These are phyloP conservation scores for Eutrema japonicum DNA, from an alignment of 345 rosid species.

Conservation along the genomic window DNA sequence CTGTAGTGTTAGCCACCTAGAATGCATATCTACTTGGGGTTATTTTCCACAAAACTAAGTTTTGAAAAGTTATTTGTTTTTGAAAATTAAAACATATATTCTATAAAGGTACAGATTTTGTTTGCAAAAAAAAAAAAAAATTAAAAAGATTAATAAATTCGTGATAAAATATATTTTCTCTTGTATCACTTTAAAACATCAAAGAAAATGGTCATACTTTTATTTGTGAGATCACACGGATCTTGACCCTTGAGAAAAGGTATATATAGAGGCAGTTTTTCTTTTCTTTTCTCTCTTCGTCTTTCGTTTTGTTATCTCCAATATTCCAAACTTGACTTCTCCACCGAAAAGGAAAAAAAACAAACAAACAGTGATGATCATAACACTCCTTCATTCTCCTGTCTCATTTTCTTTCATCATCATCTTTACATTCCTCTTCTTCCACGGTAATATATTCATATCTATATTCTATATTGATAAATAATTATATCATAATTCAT, in stretches of 20 bases:
- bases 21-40: conserved; percentile 10
- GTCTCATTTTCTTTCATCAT: conserved; percentile 34
- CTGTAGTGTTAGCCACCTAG: conserved; percentile 20
- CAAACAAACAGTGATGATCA: conserved; percentile 28
- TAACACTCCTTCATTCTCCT: conserved; percentile 27
- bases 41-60: conserved; percentile 7
- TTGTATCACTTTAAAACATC: conserved; percentile 23
- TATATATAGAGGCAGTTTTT: conserved; percentile 33
- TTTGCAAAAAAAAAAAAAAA: conserved; percentile 3
- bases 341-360: conserved; percentile 24
- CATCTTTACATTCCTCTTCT: conserved; percentile 37
- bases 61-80: background rate
- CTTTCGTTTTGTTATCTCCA: conserved; percentile 31
- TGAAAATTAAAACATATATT: conserved; percentile 12
- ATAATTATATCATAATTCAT: too few species aligned
- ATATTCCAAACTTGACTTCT: conserved; percentile 31
- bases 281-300: background rate
- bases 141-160: conserved; percentile 10
- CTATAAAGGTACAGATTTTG: conserved; percentile 1
- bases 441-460: conserved; percentile 29
- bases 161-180: conserved; percentile 29
- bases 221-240: conserved; percentile 26
- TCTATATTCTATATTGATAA: background rate
- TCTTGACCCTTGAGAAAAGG: conserved; percentile 39
- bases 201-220: conserved; percentile 32